Base-by-base conservation (phyloP, 768 basidiomycete species). In the Boletus fagicola region DNA sequence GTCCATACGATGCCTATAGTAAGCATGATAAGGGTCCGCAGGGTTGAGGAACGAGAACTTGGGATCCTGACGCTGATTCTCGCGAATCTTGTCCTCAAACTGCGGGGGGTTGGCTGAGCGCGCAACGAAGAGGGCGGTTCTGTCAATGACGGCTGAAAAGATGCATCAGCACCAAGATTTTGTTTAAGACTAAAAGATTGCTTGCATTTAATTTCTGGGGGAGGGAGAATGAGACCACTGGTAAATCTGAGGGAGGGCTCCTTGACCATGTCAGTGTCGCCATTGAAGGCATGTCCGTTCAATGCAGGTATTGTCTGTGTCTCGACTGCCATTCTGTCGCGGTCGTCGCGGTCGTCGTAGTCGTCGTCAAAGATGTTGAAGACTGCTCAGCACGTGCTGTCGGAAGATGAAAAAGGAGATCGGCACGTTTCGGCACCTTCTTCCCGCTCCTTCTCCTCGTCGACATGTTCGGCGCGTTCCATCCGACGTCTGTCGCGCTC, bases 21-120 rank as follows among this genome's bases (percentile, higher is more conserved):
- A 98, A 59, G 92, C 92, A 86, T 98, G 93, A 78, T 97, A 99
- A 62, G 97, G 93, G 80, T 99, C 97, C 49, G 85, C 84, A 60
- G 92, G 88, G 78, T 96, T 96, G 73, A 99, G 83, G 80, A 99
- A 99, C 56, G 96, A 94, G 81, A 98, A 99, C 77, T 97, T 96
- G 56, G 94, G 93, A 79, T 98, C 96, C 62, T 86, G 83, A 76
- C 94, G 92, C 75, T 95, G 95, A 67, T 91, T 90, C 76, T 98
- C 94, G 65, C 94, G 86, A 73, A 99, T 94, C 77, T 96, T 95
- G 71, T 94, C 92, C 77, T 98, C 96, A 68, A 99, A 94, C 65
- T 89, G 85, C 11, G 86, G 84, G 8, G 95, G 94, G 66, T 97
- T 92, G 28, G 89, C 90, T n/a, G 94, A 96, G 62, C 91, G 88